Evolutionary conservation across 2,329 filamentous ascomycete species (phyloP).

Genomic region (Curvularia sp.): DNA sequence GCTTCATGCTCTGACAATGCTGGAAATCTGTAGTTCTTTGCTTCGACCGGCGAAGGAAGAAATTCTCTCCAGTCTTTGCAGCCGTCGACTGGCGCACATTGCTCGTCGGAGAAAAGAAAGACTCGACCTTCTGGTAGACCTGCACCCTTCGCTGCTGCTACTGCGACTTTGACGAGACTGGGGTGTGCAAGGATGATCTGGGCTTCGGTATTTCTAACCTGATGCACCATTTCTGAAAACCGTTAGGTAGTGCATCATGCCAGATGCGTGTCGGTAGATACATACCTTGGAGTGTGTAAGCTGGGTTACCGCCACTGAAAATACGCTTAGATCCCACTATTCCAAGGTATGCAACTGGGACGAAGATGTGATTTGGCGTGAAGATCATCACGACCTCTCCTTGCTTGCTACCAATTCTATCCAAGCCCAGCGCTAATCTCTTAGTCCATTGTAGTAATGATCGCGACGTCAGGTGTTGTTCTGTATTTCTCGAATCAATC

Average conservation of each 20-base stretch:
- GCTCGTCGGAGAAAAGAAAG: conserved; percentile 45
- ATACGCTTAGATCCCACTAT: conserved; percentile 60
- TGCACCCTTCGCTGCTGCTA: conserved; percentile 39
- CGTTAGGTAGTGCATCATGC: conserved; percentile 15
- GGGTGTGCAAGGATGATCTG: conserved; percentile 45
- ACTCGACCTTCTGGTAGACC: conserved; percentile 41
- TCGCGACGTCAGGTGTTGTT: conserved; percentile 55
- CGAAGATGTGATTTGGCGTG: conserved; percentile 62
- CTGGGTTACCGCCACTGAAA: conserved; percentile 63
- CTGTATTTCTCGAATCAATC: conserved; percentile 58
- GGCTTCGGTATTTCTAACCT: conserved; percentile 46
- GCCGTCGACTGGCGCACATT: conserved; percentile 32
- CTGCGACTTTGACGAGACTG: conserved; percentile 35
- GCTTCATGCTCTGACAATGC: conserved; percentile 37
- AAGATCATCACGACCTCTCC: conserved; percentile 62
- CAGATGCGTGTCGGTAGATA: not conserved
- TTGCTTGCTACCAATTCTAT: conserved; percentile 54
- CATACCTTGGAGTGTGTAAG: conserved; percentile 59
- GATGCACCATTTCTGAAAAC: conserved; percentile 43
- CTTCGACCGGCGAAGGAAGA: conserved; percentile 38
- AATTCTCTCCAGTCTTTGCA: conserved; percentile 45
- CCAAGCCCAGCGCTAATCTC: conserved; percentile 57
- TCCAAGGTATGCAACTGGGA: conserved; percentile 61
- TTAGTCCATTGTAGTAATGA: conserved; percentile 59
- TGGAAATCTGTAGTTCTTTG: conserved; percentile 37